Evolutionary conservation across 2,329 filamentous ascomycete genomes (phyloP), one percentile per base, ranked within the genome.

Genomic region (Beauveria pseudobassiana): DNA sequence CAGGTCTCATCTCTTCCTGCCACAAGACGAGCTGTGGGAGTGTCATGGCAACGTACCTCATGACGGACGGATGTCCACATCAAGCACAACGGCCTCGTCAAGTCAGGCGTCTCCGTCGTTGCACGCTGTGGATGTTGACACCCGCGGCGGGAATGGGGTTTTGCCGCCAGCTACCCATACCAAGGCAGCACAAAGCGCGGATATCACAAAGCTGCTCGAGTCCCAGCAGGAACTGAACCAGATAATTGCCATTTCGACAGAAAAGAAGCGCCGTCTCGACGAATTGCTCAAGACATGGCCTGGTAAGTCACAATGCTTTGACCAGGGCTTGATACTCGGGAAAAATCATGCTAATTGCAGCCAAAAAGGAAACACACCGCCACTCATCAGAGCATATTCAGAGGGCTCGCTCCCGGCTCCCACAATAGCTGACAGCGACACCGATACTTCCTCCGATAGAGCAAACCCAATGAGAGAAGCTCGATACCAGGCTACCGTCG

Each of bases 401-500:
- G 58, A 61, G 16, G 40, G 49, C 12, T 40, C 49, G 7, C 50
- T 61, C n/a, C 49, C 50, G 1, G 42, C 58, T 5, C 34, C 34
- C 14, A 18, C 49, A 5, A 24, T 22, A n/a, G 22, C 24, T n/a
- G 16, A 28, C 12, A 26, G 24, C 18, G 26, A 20, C 12, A 9
- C 18, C 2, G 16, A n/a, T n/a, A n/a, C 49, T 46, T 8, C 16
- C 4, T n/a, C 40, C 8, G 18, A 40, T 26, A 8, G 10, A 46
- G 42, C 8, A 20, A 26, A 16, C 1, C 18, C 49, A 45, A 20
- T 30, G 22, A 42, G 20, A 7, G 20, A 40, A 6, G 18, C 60
- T 24, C 42, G 42, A 49, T 62, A 62, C 8, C 60, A 62, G 20
- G 53, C 60, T 20, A 62, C 52, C 9, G 60, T 62, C 2, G 48